Conservation (phyloP, 2,329 filamentous ascomycete species). For the Acrocalymma vagum region DNA sequence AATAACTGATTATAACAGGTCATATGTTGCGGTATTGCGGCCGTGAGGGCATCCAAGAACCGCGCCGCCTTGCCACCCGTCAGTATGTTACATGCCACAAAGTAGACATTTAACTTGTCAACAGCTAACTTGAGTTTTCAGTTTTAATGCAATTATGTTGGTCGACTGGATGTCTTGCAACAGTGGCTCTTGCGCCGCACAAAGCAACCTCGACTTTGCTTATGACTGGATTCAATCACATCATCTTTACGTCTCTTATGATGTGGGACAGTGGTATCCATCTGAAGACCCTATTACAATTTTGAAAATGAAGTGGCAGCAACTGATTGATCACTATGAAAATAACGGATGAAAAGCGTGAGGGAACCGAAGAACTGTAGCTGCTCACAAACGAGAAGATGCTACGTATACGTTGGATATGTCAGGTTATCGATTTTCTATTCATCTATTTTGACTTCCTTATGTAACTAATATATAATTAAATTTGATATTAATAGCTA, state of each 20-base stretch:
- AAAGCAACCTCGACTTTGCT: slow-evolving; percentile 20
- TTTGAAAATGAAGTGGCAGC: too few species aligned
- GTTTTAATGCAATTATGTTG: slow-evolving; percentile 22
- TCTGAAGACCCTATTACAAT: too few species aligned
- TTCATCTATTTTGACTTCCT: too few species aligned
- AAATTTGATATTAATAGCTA: too few species aligned
- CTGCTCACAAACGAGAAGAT: too few species aligned
- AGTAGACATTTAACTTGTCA: background rate
- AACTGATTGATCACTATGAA: too few species aligned
- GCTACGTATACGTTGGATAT: too few species aligned
- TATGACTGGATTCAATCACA: slow-evolving; percentile 24
- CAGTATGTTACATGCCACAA: slow-evolving; percentile 3
- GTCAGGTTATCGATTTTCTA: too few species aligned
- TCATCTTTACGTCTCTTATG: slow-evolving; percentile 17
- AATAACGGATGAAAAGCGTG: too few species aligned
- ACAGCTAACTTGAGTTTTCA: slow-evolving; percentile 1
- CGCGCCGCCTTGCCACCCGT: slow-evolving; percentile 13
- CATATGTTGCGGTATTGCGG: slow-evolving; percentile 19
- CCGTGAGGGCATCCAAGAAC: slow-evolving; percentile 17
- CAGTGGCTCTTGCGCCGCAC: slow-evolving; percentile 18
- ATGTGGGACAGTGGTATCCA: slow-evolving; percentile 2
- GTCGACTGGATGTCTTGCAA: slow-evolving; percentile 19
- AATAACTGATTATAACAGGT: slow-evolving; percentile 10
- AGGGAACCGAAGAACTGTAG: too few species aligned
- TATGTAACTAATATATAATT: too few species aligned